Evolutionary conservation across 2,329 filamentous ascomycete genomes (phyloP).

Genomic region (Apiospora kogelbergensis): DNA sequence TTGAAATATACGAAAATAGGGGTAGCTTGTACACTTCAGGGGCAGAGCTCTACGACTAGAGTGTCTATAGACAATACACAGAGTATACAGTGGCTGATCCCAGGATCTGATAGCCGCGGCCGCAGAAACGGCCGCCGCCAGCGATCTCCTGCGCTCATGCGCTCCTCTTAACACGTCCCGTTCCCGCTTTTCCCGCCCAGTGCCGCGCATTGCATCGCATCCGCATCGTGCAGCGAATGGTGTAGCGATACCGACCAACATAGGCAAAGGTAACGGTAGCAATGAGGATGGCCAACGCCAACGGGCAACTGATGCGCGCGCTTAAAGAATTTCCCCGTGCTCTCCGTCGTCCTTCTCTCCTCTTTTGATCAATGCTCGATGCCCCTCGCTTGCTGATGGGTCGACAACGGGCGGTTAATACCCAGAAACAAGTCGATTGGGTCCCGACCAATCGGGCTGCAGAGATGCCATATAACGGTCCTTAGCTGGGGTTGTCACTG

Average conservation of each 20-base stretch:
- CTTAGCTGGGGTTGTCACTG: slow-evolving; percentile 3
- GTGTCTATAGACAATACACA: too few relatives aligned
- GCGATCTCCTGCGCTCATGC: background rate
- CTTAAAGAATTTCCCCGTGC: background rate
- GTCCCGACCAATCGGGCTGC: background rate
- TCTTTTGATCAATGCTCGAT: background rate
- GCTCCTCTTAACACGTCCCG: background rate
- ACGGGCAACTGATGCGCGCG: background rate
- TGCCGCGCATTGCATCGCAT: slow-evolving; percentile 5
- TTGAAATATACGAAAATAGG: too few relatives aligned
- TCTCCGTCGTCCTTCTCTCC: background rate
- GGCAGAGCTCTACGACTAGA: too few relatives aligned
- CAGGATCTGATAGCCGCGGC: background rate
- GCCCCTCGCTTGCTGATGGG: background rate
- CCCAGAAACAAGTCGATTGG: background rate
- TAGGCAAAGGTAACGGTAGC: background rate
- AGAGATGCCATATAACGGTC: background rate
- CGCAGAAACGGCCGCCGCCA: slow-evolving; percentile 1
- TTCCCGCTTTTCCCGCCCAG: background rate
- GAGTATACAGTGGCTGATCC: background rate
- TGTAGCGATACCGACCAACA: background rate
- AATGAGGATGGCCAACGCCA: background rate
- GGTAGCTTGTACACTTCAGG: too few relatives aligned
- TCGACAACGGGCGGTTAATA: background rate
- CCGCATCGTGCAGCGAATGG: background rate